phyloP scores from a whole-genome alignment of 495 filamentous ascomycete species.

The Annulohypoxylon maeteangense region DNA sequence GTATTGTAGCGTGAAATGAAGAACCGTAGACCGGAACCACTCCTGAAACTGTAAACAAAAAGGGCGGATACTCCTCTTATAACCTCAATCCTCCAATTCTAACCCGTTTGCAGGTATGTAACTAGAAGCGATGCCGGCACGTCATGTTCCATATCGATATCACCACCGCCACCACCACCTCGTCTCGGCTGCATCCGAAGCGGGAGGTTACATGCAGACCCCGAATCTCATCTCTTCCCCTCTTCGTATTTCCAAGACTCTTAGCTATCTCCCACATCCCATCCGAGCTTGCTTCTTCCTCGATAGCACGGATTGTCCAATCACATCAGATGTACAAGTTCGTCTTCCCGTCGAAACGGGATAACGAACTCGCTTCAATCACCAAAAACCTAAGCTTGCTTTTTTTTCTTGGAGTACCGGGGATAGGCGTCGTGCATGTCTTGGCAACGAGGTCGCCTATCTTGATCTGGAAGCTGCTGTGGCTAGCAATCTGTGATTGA shows the following conservation, averaged over 20 bases:
- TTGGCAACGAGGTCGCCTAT: slow-evolving; percentile 14
- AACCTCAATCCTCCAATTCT: background rate
- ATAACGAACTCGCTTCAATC: slow-evolving; percentile 4
- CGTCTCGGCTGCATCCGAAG: slow-evolving; percentile 9
- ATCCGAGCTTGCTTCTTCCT: too few species aligned
- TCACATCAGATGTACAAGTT: background rate
- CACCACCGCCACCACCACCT: slow-evolving; percentile 15
- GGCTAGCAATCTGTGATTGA: background rate
- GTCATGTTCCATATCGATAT: slow-evolving; percentile 26
- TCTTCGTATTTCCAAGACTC: background rate
- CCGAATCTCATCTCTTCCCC: background rate
- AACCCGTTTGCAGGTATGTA: background rate
- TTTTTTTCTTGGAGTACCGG: background rate
- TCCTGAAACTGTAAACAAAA: background rate
- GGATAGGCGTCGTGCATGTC: slow-evolving; percentile 5
- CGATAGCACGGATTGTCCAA: slow-evolving; percentile 30
- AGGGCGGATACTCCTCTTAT: background rate
- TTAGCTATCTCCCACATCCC: background rate
- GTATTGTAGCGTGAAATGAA: background rate
- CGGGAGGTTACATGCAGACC: background rate
- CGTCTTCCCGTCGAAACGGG: background rate
- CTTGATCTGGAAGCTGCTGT: slow-evolving; percentile 10
- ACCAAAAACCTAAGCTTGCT: too few species aligned
- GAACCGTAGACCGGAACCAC: background rate
- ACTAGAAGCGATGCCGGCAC: slow-evolving; percentile 19